Evolutionary conservation across 192 early-diverging fungal species (phyloP).

Genomic region (Obelidium mucronatum): DNA sequence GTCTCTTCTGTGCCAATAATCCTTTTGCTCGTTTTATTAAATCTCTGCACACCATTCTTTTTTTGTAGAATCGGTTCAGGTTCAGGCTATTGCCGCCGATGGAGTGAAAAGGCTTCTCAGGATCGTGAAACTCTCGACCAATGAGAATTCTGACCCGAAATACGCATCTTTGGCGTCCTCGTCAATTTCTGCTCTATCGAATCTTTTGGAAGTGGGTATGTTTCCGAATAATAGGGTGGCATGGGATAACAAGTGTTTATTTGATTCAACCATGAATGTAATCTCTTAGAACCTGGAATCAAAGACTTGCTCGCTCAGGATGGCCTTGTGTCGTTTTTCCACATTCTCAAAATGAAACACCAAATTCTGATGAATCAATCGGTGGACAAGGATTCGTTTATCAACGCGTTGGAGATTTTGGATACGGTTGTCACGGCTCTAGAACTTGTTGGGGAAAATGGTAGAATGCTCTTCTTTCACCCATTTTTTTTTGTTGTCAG

Average conservation of each 20-base stretch:
- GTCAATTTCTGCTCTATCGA: slow-evolving; percentile 41
- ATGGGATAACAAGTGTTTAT: no score
- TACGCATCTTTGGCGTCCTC: slow-evolving; percentile 14
- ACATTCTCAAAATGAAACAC: slow-evolving; percentile 43
- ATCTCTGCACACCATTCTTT: slow-evolving; percentile 20
- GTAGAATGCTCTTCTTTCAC: no score
- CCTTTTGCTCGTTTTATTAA: not conserved
- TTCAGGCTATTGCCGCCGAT: slow-evolving; percentile 18
- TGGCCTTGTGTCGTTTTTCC: slow-evolving; percentile 34
- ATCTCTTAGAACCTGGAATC: slow-evolving; percentile 44
- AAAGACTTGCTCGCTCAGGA: slow-evolving; percentile 37
- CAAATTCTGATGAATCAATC: slow-evolving; percentile 14
- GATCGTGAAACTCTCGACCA: slow-evolving; percentile 30
- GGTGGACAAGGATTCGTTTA: slow-evolving; percentile 28
- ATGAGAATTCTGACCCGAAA: slow-evolving; percentile 1
- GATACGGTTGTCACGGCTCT: slow-evolving; percentile 51
- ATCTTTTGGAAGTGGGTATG: slow-evolving; percentile 49
- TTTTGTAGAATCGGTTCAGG: slow-evolving; percentile 51
- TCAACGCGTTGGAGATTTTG: slow-evolving; percentile 47
- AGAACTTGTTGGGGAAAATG: slow-evolving; percentile 56
- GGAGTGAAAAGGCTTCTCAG: slow-evolving; percentile 35
- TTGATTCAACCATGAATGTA: not conserved
- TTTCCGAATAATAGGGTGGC: not conserved
- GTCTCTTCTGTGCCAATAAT: slow-evolving; percentile 1
- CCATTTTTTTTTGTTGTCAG: no score